Base-by-base conservation (phyloP, 306 rosid species). In the Malus orientalis region DNA sequence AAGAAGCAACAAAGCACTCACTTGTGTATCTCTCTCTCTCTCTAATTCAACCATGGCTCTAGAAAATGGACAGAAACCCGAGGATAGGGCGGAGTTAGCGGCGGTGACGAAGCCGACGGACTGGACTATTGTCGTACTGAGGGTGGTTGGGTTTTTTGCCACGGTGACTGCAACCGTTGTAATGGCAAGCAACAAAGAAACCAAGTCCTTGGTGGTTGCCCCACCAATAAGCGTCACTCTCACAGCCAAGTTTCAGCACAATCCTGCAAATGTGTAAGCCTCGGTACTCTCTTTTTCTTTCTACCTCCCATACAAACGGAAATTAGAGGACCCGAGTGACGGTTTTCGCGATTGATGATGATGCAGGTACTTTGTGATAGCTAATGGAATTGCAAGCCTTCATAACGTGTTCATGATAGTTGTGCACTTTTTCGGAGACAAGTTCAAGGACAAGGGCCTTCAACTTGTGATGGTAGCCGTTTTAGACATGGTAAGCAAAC, bases 261-360 rank as follows among this genome's bases (percentile, higher is more conserved):
- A 81, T 62, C 99, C 99, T 38, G 99, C 97, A 42, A 89, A 89
- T 84, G 88, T 95, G 99, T 95, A 78, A 79, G 91, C 82, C 64
- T 22, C 36, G 10, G 20, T 36, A 68, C 15, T 16, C 20, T 30
- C 49, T 66, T 1, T 65, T 9, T 65, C 22, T 66, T 29, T 44
- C 54, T 66, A 15, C 65, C 58, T 25, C 55, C 58, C 27, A 16
- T 5, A 5, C 10, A 32, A 5, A 25, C 49, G 2, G 27, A 18
- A 66, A 51, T 67, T 25, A 53, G 10, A 54, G 42, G 9, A 61
- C 22, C 5, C 2, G 6, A 13, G 30, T 15, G 74, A 60, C 64
- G 8, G 53, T 33, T 30, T 60, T 33, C 5, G 11, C 66, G 11
- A 40, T 68, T 64, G 44, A 36, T 51, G 54, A 19, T 67, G 42